A percentile compares a stretch with the other conserved stretches of the same genome.
These are phyloP conservation scores for Trichoderma afroharzianum DNA, from an alignment of 2,329 filamentous ascomycete species.

Conservation along the genomic window DNA sequence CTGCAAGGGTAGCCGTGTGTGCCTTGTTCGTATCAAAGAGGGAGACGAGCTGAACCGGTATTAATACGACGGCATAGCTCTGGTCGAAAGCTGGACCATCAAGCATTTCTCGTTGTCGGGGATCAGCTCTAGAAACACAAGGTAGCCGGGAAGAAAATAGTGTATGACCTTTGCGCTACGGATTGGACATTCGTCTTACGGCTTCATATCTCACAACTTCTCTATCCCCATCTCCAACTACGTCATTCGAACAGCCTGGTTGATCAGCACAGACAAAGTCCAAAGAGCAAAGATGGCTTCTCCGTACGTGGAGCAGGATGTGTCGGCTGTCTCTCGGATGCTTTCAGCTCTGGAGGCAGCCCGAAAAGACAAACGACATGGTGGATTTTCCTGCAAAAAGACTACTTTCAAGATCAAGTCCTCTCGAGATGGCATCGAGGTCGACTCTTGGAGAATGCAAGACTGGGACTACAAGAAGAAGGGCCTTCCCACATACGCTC, in stretches of 20 bases:
- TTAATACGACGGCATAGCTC: background rate
- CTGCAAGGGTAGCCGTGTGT: background rate
- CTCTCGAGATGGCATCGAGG: slow-evolving; percentile 61
- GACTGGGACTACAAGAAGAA: slow-evolving; percentile 94
- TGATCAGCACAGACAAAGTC: background rate
- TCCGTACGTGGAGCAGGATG: slow-evolving; percentile 68
- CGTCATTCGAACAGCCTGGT: background rate
- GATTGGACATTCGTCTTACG: background rate
- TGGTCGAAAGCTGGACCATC: background rate
- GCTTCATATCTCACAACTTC: background rate
- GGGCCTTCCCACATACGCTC: slow-evolving; percentile 84
- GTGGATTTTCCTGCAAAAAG: slow-evolving; percentile 71
- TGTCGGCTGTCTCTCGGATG: slow-evolving; percentile 62
- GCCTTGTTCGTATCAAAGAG: background rate
- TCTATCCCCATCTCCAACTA: background rate
- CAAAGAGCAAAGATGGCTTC: slow-evolving; percentile 30
- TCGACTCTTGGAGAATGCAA: slow-evolving; percentile 89
- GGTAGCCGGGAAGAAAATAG: background rate
- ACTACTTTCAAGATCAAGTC: slow-evolving; percentile 66
- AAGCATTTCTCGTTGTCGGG: background rate
- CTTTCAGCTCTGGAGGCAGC: slow-evolving; percentile 59
- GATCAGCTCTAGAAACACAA: background rate
- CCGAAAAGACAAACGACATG: slow-evolving; percentile 53
- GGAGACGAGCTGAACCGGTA: background rate
- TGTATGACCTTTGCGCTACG: background rate